Evolutionary conservation across 2,329 filamentous ascomycete species (phyloP).

Genomic region (Emericellopsis atlantica): DNA sequence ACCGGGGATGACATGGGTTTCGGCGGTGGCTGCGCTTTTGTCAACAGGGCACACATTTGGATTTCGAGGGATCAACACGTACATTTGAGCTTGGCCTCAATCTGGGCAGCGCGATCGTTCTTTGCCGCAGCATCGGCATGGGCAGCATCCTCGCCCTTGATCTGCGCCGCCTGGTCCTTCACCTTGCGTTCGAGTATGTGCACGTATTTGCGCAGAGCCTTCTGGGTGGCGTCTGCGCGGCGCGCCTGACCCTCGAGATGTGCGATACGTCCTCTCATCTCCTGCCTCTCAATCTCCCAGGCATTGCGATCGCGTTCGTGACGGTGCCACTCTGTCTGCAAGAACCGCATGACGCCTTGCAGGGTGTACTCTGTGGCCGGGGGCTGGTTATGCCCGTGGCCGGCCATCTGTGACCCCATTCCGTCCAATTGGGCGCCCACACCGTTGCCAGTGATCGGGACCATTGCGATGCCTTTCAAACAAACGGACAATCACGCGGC

Average conservation of each 20-base stretch:
- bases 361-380: constrained; percentile 50
- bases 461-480: constrained; percentile 15
- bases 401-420: constrained; percentile 29
- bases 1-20: constrained; percentile 28
- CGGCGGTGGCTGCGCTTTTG: constrained; percentile 21
- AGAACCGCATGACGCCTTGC: constrained; percentile 90
- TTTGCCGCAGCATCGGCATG: constrained; percentile 30
- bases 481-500: too few species aligned
- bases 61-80: constrained; percentile 6
- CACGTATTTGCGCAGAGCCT: constrained; percentile 82
- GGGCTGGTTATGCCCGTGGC: constrained; percentile 34
- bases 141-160: constrained; percentile 36
- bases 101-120: constrained; percentile 37
- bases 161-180: constrained; percentile 66
- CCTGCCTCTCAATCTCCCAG: constrained; percentile 97
- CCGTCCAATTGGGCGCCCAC: constrained; percentile 30
- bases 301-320: constrained; percentile 96
- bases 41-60: not conserved
- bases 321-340: constrained; percentile 97
- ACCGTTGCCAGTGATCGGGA: constrained; percentile 30
- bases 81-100: constrained; percentile 46
- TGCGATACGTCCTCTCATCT: constrained; percentile 97
- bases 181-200: constrained; percentile 79
- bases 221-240: constrained; percentile 77
- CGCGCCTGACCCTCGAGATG: constrained; percentile 82